Percentiles rank a stretch among this genome's conserved stretches.
phyloP scores from a whole-genome alignment of 352 stramenopile species.

The Globisporangium mamillatum region DNA sequence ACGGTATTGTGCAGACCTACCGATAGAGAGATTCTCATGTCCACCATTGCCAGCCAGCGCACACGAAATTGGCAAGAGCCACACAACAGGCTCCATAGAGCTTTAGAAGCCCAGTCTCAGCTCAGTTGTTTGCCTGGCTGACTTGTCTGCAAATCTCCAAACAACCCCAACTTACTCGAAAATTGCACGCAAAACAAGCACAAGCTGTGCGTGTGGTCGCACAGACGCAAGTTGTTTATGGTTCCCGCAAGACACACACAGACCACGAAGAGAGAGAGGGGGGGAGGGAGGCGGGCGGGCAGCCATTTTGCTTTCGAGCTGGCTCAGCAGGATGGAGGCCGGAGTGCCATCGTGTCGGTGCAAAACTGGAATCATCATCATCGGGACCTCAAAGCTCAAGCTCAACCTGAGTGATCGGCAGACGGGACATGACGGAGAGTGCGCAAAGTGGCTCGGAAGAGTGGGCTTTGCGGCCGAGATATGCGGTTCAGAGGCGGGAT shows the following conservation, averaged over 20 bases:
- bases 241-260: neutral
- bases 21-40: neutral
- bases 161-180: neutral
- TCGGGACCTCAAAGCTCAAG: neutral
- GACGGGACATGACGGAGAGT: neutral
- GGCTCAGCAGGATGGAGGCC: neutral
- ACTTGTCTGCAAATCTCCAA: neutral
- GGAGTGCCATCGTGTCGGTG: neutral
- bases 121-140: neutral
- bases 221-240: neutral
- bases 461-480: slow-evolving; percentile 3
- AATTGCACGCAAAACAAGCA: neutral
- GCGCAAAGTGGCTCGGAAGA: neutral
- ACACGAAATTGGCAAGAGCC: neutral
- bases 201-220: neutral
- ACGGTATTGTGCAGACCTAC: neutral
- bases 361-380: neutral
- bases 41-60: neutral
- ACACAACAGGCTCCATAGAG: neutral
- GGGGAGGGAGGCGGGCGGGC: too few species aligned
- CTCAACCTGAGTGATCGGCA: neutral
- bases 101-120: neutral
- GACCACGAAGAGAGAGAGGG: neutral
- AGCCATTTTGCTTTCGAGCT: neutral
- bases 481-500: slow-evolving; percentile 3